Percentiles rank a stretch among this genome's conserved stretches.
Evolutionary conservation across 2,329 filamentous ascomycete species (phyloP).

Genomic region (Aspergillus felis): DNA sequence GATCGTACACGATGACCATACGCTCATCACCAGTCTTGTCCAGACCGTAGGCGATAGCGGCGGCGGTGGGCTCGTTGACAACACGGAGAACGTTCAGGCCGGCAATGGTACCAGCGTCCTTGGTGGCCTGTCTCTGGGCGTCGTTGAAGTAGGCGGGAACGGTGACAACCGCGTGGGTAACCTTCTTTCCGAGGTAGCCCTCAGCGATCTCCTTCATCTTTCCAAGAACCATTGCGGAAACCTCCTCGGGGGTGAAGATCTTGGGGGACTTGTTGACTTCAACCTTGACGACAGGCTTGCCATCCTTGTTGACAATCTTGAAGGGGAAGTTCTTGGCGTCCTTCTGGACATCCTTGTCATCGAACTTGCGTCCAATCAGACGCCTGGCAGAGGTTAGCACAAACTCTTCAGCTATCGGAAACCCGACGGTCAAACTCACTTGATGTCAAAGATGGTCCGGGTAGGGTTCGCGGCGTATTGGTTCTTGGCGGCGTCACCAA

Average conservation of each 20-base stretch:
- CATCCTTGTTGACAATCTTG: constrained; percentile 84
- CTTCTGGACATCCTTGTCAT: constrained; percentile 80
- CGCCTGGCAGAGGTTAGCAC: constrained; percentile 50
- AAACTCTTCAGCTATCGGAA: neutral
- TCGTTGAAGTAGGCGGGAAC: constrained; percentile 98
- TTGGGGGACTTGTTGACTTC: constrained; percentile 57
- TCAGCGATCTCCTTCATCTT: constrained; percentile 67
- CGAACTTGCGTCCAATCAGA: constrained; percentile 78
- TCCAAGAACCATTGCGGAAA: constrained; percentile 63
- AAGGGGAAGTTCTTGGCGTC: constrained; percentile 99
- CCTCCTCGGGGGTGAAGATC: constrained; percentile 63
- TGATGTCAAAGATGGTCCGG: constrained; percentile 76
- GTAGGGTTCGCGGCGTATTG: constrained; percentile 77
- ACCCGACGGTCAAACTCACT: constrained; percentile 54
- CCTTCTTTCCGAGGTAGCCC: constrained; percentile 58
- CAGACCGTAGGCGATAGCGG: constrained; percentile 90
- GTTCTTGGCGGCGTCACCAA: constrained; percentile 97
- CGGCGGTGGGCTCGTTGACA: constrained; percentile 93
- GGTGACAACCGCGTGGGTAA: constrained; percentile 72
- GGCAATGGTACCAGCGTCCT: constrained; percentile 88
- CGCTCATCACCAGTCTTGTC: constrained; percentile 80
- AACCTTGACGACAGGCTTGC: constrained; percentile 78
- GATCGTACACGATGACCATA: constrained; percentile 90
- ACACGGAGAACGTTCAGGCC: constrained; percentile 94
- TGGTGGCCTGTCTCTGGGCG: constrained; percentile 93